Base-by-base conservation (phyloP, 1,139 yeast species). In the Blastobotrys serpentis region DNA sequence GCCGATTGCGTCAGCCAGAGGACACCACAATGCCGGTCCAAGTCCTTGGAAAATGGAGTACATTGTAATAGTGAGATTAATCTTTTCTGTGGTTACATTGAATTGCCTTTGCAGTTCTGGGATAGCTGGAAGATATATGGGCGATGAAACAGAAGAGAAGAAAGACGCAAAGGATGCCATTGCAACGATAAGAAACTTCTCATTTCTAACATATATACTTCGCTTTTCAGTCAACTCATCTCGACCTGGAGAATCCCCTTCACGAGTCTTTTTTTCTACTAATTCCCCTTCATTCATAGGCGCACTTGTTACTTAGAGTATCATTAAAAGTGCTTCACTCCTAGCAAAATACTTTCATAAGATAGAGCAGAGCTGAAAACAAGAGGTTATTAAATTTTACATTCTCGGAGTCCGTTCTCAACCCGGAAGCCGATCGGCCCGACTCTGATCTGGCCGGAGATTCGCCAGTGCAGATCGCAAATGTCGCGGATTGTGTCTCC, bases 41-140 rank as follows among this genome's bases (percentile, higher is more conserved):
- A 83, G 55, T 1, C 89, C 92, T 63, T 86, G 95, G 49, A 82
- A 77, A 5, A 84, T 64, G 33, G 86, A 74, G 61, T 86, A 86
- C 0, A 83, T 78, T 4, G 86, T 89, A 26, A 87, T 82, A 0
- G 92, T 75, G 22, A 84, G 57, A 62, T 86, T 86, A 41, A 81
- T 79, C 49, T 71, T 64, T 47, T 78, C 82, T 23, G 78, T 75
- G 3, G 79, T 63, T 3, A 81, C 76, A 38, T 74, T 50, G 58
- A 86, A 84, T 23, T 77, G 66, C 0, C 63, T 54, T 23, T 78
- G 75, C 4, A 86, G 66, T 7, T 72, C 72, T 0, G 82, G 77
- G 19, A 86, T 65, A 0, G 86, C 88, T 0, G 94, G 94, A 62
- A 82, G 82, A 60, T 83, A 86, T 18, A 86, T 83, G 0, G 92